Evolutionary conservation across 495 filamentous ascomycete genomes (phyloP).

Genomic region (Penicillium bovifimosum): DNA sequence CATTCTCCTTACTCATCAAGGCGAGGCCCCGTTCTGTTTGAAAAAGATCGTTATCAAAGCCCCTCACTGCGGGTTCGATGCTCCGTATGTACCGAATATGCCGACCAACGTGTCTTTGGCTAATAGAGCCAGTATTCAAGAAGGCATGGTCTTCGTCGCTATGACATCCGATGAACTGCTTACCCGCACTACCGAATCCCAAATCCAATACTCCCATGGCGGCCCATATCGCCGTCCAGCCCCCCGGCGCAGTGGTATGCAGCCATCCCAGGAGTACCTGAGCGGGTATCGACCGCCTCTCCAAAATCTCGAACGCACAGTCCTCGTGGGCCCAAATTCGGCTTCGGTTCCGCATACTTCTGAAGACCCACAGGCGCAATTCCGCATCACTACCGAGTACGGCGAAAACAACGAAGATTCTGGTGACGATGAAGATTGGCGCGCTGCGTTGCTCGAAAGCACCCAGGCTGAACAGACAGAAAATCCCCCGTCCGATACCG

Average conservation of each 20-base stretch:
- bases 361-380: slow-evolving; percentile 29
- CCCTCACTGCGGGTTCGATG: slow-evolving; percentile 71
- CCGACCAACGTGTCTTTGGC: slow-evolving; percentile 8
- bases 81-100: slow-evolving; percentile 61
- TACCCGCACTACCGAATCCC: slow-evolving; percentile 65
- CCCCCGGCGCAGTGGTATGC: slow-evolving; percentile 26
- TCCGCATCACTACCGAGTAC: slow-evolving; percentile 48
- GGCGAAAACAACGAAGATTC: slow-evolving; percentile 39
- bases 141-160: slow-evolving; percentile 88
- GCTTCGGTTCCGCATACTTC: slow-evolving; percentile 19
- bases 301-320: slow-evolving; percentile 27
- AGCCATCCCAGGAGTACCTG: slow-evolving; percentile 41
- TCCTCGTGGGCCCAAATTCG: slow-evolving; percentile 21
- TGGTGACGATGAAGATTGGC: slow-evolving; percentile 23
- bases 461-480: slow-evolving; percentile 23
- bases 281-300: slow-evolving; percentile 33
- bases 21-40: slow-evolving; percentile 69
- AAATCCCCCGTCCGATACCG: slow-evolving; percentile 43
- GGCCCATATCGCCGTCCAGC: slow-evolving; percentile 22
- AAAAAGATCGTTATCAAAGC: slow-evolving; percentile 85
- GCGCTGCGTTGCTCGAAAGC: slow-evolving; percentile 24
- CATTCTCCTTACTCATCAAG: slow-evolving; percentile 73
- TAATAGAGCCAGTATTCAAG: slow-evolving; percentile 61
- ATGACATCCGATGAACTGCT: slow-evolving; percentile 77
- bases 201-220: slow-evolving; percentile 56